A percentile compares a stretch with the other conserved stretches of the same genome.
These are phyloP conservation scores for Nasturtium officinale DNA, from an alignment of 345 rosid species.

Conservation along the genomic window DNA sequence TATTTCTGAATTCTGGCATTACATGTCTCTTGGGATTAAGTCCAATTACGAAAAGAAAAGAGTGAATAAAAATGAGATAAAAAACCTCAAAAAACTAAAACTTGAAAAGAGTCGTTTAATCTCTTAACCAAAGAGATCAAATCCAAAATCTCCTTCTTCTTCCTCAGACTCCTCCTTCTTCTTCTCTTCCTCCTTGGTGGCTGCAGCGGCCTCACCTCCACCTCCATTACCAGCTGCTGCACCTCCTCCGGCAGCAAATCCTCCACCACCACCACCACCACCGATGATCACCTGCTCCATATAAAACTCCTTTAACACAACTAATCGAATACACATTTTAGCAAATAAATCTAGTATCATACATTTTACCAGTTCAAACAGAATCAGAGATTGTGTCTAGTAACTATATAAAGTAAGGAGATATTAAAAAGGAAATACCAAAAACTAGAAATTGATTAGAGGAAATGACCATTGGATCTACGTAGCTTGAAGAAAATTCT, in stretches of 20 bases:
- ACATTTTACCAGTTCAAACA: background rate
- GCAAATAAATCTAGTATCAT: background rate
- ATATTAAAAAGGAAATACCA: background rate
- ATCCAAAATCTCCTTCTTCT: constrained; percentile 71
- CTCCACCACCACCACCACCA: constrained; percentile 57
- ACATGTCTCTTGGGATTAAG: background rate
- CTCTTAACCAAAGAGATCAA: constrained; percentile 66
- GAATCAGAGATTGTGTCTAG: no score
- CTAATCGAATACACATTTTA: background rate
- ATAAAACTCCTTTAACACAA: no score
- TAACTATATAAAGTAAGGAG: background rate
- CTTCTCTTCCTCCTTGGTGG: constrained; percentile 58
- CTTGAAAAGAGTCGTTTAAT: background rate
- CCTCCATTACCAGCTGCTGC: constrained; percentile 53
- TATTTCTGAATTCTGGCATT: constrained; percentile 29
- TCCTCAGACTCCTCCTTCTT: constrained; percentile 67
- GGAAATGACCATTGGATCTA: background rate
- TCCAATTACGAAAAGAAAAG: background rate
- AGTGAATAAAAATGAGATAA: background rate
- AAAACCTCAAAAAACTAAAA: constrained; percentile 9
- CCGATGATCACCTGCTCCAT: constrained; percentile 54
- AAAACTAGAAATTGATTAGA: background rate
- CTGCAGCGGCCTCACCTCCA: constrained; percentile 51
- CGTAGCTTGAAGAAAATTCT: background rate
- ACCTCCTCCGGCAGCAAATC: constrained; percentile 55